Conservation (phyloP, 306 rosid genomes). For the Quercus aquifolioides region DNA sequence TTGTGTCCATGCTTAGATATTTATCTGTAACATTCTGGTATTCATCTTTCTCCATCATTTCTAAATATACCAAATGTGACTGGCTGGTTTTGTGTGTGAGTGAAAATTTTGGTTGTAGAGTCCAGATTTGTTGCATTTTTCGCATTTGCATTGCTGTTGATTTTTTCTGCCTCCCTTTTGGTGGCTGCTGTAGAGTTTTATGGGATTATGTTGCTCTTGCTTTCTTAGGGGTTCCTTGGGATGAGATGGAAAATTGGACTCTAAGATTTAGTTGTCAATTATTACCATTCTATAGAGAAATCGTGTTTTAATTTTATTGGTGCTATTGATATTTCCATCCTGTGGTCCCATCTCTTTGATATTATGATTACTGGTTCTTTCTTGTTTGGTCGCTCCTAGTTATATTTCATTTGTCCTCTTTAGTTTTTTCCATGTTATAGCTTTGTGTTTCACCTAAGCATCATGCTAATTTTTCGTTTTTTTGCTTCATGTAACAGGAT, state of each 20-base stretch:
- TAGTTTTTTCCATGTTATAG: neutral
- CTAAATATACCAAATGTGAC: neutral
- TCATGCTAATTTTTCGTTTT: slow-evolving; percentile 21
- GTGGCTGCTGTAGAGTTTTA: neutral
- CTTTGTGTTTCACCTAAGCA: neutral
- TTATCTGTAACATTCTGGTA: neutral
- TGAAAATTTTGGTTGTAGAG: neutral
- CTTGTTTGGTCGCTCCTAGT: neutral
- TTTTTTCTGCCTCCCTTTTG: neutral
- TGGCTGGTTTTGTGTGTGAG: neutral
- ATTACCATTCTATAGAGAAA: neutral
- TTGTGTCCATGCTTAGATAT: neutral
- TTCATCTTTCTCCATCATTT: neutral
- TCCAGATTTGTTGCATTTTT: neutral
- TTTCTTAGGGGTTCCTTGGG: neutral
- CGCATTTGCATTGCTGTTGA: neutral
- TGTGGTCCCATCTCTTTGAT: neutral
- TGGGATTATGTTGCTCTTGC: neutral
- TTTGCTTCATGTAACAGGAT: slow-evolving; percentile 52
- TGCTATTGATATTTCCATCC: neutral
- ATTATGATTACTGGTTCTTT: neutral
- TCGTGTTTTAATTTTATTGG: neutral
- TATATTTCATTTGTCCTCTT: neutral
- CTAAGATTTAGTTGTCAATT: neutral
- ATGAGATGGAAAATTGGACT: neutral